A percentile compares a stretch with the other conserved stretches of the same genome.
Conservation (phyloP, 768 basidiomycete species). For the Phaffia australis region DNA sequence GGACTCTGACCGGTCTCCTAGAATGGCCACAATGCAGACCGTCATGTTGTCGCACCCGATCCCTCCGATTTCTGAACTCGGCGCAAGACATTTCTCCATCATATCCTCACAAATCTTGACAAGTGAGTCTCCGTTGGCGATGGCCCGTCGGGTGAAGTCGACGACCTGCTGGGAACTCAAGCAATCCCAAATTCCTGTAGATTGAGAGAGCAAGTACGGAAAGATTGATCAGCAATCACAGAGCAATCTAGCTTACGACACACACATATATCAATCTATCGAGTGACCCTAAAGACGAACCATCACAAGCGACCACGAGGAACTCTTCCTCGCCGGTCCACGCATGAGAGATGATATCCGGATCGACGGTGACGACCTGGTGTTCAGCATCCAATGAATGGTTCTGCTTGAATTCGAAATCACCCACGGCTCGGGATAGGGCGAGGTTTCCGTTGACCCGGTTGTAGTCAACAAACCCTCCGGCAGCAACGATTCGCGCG, state of each 20-base stretch:
- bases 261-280: not conserved
- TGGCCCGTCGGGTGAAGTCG: constrained; percentile 70
- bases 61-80: constrained; percentile 81
- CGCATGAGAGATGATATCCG: constrained; percentile 74
- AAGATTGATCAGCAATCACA: not conserved
- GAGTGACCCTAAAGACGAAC: constrained; percentile 42
- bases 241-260: not conserved
- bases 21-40: constrained; percentile 73
- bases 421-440: constrained; percentile 84
- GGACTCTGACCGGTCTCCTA: constrained; percentile 74
- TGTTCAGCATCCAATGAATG: constrained; percentile 64
- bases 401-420: constrained; percentile 99
- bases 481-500: constrained; percentile 73
- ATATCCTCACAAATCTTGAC: constrained; percentile 77
- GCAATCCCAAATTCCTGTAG: constrained; percentile 96
- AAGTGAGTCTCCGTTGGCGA: constrained; percentile 68
- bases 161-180: constrained; percentile 83
- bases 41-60: constrained; percentile 99
- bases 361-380: constrained; percentile 90
- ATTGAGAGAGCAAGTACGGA: not conserved
- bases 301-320: constrained; percentile 91
- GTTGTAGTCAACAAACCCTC: constrained; percentile 91
- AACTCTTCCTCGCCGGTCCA: constrained; percentile 88
- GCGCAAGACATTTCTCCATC: constrained; percentile 86
- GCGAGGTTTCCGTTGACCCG: constrained; percentile 98